Evolutionary conservation across 257 asterid genomes (phyloP).

Genomic region (Datura wrightii): DNA sequence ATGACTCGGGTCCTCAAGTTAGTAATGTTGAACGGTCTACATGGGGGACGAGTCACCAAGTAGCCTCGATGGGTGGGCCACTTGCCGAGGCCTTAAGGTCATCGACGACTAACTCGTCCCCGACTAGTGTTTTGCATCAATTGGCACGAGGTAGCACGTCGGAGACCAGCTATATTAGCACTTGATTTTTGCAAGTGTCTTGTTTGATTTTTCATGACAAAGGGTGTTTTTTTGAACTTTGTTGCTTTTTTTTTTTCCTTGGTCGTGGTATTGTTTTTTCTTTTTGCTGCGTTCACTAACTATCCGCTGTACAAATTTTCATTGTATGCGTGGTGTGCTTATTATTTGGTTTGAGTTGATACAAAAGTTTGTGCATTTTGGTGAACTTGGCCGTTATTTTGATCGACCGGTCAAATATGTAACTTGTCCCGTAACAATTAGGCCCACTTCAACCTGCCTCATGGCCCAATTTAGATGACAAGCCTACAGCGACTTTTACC

Average conservation of each 20-base stretch:
- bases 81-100: constrained; percentile 89
- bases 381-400: neutral
- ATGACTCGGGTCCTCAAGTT: constrained; percentile 35
- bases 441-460: neutral
- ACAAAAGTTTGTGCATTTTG: neutral
- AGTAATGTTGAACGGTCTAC: constrained; percentile 39
- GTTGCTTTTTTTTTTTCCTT: neutral
- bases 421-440: neutral
- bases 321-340: neutral
- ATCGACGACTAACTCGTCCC: constrained; percentile 66
- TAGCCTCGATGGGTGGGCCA: constrained; percentile 81
- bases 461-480: neutral
- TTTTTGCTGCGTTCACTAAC: neutral
- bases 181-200: constrained; percentile 30
- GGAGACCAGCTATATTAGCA: constrained; percentile 55
- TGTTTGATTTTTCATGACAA: neutral
- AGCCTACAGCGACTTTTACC: neutral
- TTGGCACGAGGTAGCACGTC: constrained; percentile 46
- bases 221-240: neutral
- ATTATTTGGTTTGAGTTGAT: neutral
- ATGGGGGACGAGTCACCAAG: constrained; percentile 54
- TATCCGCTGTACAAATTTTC: constrained; percentile 13
- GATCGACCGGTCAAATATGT: neutral
- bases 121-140: constrained; percentile 77
- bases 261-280: constrained; percentile 1